Evolutionary conservation across 1,284 basidiomycete genomes (phyloP).

Genomic region (Tilletia indica): DNA sequence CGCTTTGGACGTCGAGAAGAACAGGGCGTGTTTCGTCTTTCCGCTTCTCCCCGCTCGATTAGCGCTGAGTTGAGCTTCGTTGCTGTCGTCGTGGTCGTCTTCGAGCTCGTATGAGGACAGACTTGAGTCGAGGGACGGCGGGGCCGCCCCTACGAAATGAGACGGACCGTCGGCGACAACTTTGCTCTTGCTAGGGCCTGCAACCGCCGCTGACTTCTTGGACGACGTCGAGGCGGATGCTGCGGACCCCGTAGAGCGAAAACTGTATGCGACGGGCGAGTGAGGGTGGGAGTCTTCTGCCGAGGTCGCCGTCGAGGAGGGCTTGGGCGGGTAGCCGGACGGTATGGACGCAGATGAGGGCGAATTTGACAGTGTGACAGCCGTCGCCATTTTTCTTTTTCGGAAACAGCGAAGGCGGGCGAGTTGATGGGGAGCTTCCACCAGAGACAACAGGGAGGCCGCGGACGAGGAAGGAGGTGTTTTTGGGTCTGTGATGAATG

Average conservation of each 20-base stretch:
- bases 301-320: not conserved
- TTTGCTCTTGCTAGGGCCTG: not conserved
- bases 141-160: too few relatives aligned
- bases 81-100: not conserved
- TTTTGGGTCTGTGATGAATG: too few relatives aligned
- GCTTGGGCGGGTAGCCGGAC: not conserved
- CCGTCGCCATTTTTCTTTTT: too few relatives aligned
- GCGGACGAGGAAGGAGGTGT: too few relatives aligned
- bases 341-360: not conserved
- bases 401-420: too few relatives aligned
- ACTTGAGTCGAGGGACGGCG: not conserved
- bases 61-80: not conserved
- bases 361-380: not conserved
- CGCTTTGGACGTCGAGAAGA: constrained; percentile 12
- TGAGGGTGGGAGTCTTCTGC: too few relatives aligned
- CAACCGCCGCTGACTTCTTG: not conserved
- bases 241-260: too few relatives aligned
- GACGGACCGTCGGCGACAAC: too few relatives aligned
- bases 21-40: constrained; percentile 10
- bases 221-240: not conserved
- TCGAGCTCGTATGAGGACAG: not conserved
- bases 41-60: constrained; percentile 11
- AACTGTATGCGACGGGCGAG: too few relatives aligned
- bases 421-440: too few relatives aligned
- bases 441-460: too few relatives aligned